phyloP scores from a whole-genome alignment of 345 rosid genomes.

The Populus ilicifolia region DNA sequence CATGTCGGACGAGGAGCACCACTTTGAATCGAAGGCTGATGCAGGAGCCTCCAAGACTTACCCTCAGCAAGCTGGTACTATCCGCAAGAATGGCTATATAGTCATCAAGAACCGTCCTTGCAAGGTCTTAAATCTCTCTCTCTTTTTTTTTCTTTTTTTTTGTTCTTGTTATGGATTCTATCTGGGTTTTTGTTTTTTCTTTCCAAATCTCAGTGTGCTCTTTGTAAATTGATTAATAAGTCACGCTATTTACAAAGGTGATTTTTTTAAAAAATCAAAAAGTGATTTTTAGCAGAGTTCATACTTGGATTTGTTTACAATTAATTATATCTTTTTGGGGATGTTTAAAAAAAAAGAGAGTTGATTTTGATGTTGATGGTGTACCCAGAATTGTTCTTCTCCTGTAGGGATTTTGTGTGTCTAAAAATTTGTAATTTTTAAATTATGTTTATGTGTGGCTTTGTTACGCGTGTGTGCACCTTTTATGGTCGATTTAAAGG shows the following conservation, averaged over 20 bases:
- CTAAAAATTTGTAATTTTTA: neutral
- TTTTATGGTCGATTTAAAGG: neutral
- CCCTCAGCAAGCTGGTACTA: conserved; percentile 64
- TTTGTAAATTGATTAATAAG: neutral
- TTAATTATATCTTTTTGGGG: neutral
- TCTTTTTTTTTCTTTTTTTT: neutral
- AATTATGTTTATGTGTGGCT: neutral
- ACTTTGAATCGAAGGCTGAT: conserved; percentile 60
- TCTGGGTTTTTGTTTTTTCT: conserved; percentile 6
- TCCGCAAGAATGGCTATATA: conserved; percentile 58
- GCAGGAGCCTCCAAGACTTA: conserved; percentile 64
- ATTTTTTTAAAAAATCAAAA: neutral
- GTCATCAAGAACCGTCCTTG: conserved; percentile 59
- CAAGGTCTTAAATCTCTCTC: conserved; percentile 34
- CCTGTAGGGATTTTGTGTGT: neutral
- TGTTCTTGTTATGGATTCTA: neutral
- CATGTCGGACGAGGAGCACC: conserved; percentile 69
- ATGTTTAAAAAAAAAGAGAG: neutral
- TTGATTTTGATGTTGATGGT: neutral
- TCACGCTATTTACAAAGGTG: neutral
- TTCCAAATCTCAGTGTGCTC: conserved; percentile 14
- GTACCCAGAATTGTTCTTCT: neutral
- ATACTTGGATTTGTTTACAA: neutral
- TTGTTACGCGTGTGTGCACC: neutral
- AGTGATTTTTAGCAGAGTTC: neutral